A percentile compares a stretch with the other conserved stretches of the same genome.
phyloP scores from a whole-genome alignment of 768 basidiomycete species.

The Hericium coralloides region DNA sequence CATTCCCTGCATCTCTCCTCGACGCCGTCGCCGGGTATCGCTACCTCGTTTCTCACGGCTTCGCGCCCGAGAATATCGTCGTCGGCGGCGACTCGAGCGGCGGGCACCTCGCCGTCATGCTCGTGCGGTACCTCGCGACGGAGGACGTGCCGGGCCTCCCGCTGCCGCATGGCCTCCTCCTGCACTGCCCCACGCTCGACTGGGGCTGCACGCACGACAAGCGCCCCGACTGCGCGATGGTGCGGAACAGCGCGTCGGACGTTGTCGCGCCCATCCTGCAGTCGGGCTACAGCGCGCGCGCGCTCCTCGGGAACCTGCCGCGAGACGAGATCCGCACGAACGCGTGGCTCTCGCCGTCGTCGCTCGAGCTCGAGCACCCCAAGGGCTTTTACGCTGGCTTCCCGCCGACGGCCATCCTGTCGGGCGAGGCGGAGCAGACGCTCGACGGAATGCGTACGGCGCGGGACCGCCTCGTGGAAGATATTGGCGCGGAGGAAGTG shows the following conservation, averaged over 20 bases:
- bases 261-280: constrained; percentile 1
- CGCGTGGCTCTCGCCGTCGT: constrained; percentile 13
- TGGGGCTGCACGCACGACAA: constrained; percentile 1
- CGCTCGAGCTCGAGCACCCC: constrained; percentile 1
- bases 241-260: constrained; percentile 4
- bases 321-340: constrained; percentile 2
- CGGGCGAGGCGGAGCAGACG: constrained; percentile 24
- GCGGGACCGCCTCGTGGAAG: constrained; percentile 19
- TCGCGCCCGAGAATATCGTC: constrained; percentile 52
- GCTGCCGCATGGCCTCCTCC: not conserved
- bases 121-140: constrained; percentile 47
- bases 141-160: constrained; percentile 1
- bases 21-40: constrained; percentile 69
- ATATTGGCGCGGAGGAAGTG: constrained; percentile 23
- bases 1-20: constrained; percentile 73
- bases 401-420: constrained; percentile 24
- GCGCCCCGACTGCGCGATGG: constrained; percentile 2
- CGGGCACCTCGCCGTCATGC: constrained; percentile 58
- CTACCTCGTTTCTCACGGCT: constrained; percentile 54
- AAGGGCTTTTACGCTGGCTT: constrained; percentile 20
- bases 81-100: constrained; percentile 73
- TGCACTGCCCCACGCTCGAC: constrained; percentile 8
- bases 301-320: constrained; percentile 10
- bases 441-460: constrained; percentile 27
- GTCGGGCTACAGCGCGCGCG: constrained; percentile 2